Conservation (phyloP, 352 stramenopile species). For the Pythium phragmitis region DNA sequence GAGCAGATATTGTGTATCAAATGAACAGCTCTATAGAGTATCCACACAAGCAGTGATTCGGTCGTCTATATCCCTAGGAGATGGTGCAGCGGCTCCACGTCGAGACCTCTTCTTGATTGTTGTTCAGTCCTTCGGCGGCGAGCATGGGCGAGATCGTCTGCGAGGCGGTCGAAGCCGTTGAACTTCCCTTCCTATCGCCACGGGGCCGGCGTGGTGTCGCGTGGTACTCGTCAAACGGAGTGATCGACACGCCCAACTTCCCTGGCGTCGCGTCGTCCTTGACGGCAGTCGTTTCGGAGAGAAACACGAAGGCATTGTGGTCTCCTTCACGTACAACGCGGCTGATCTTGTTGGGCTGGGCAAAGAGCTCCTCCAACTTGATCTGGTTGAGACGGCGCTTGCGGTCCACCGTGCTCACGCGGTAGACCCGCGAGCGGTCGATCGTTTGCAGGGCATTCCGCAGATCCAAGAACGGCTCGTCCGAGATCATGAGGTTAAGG, state of each 20-base stretch:
- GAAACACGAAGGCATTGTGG: conserved; percentile 52
- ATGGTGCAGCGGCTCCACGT: conserved; percentile 62
- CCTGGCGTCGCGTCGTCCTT: conserved; percentile 34
- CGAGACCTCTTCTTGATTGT: conserved; percentile 26
- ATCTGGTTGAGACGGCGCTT: conserved; percentile 50
- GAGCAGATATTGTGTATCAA: no score
- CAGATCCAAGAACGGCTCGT: conserved; percentile 61
- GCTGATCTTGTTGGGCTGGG: conserved; percentile 51
- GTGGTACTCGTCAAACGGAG: conserved; percentile 55
- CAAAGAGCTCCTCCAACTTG: conserved; percentile 69
- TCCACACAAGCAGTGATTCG: no score
- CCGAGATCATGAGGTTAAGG: conserved; percentile 81
- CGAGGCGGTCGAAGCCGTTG: conserved; percentile 16
- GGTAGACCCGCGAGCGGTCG: conserved; percentile 62
- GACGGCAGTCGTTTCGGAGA: conserved; percentile 26
- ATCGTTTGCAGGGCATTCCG: conserved; percentile 54
- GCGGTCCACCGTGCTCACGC: conserved; percentile 61
- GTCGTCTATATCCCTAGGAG: conserved; percentile 33
- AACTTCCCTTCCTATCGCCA: conserved; percentile 21
- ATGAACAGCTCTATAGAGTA: no score
- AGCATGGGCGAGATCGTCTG: conserved; percentile 6
- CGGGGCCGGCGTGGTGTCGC: conserved; percentile 22
- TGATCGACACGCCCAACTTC: conserved; percentile 43
- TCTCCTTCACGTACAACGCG: conserved; percentile 63
- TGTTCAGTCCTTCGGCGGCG: no score